Evolutionary conservation across 441 rosid species (phyloP).

Genomic region (Eruca vesicaria): DNA sequence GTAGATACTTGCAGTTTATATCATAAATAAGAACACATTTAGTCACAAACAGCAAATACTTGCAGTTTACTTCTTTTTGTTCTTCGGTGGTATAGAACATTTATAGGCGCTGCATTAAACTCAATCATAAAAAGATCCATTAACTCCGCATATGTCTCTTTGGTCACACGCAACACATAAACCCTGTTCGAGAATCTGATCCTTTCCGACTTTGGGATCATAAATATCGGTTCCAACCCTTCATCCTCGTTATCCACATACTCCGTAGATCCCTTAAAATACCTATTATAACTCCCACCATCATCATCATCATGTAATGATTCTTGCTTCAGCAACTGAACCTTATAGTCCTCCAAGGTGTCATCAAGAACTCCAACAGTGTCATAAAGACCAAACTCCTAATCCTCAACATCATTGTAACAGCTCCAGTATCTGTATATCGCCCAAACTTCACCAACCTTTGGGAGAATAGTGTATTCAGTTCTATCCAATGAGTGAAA

Average conservation of each 20-base stretch:
- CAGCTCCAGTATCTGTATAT: constrained; percentile 38
- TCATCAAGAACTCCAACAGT: constrained; percentile 24
- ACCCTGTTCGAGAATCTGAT: constrained; percentile 7
- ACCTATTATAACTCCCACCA: background rate
- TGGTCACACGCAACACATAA: background rate
- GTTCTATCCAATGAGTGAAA: constrained; percentile 19
- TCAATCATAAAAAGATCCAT: background rate
- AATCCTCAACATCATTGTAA: background rate
- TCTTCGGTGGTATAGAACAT: background rate
- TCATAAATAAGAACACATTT: too few species aligned
- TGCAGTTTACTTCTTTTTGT: background rate
- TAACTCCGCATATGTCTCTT: background rate
- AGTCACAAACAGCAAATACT: too few species aligned
- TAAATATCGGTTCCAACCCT: background rate
- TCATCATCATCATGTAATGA: background rate
- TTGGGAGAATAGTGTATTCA: constrained; percentile 52
- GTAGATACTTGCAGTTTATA: too few species aligned
- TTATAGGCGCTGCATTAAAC: background rate
- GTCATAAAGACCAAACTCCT: background rate
- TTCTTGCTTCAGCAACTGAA: background rate
- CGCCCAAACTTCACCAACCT: constrained; percentile 69
- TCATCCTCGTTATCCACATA: background rate
- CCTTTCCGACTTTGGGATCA: background rate
- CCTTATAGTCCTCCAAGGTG: background rate
- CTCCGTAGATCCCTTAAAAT: background rate